Evolutionary conservation across 148 eudicot species (phyloP).

Genomic region (Vaccinium vitisidaea): DNA sequence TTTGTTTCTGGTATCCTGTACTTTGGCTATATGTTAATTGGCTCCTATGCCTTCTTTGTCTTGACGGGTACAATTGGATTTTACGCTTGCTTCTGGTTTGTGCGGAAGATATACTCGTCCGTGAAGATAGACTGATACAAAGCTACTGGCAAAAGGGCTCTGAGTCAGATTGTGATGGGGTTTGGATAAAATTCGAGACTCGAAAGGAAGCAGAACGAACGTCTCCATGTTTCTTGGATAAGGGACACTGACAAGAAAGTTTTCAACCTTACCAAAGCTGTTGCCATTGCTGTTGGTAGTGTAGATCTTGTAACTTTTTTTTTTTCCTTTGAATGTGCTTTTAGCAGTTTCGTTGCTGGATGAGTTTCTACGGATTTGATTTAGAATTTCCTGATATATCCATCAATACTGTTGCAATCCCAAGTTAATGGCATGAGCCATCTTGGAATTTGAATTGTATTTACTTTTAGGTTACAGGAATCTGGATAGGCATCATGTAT

Average conservation of each 20-base stretch:
- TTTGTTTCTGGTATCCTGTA: constrained; percentile 41
- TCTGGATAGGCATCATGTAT: neutral
- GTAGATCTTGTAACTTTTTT: neutral
- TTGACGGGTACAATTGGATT: constrained; percentile 44
- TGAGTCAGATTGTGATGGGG: neutral
- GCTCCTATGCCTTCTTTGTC: constrained; percentile 40
- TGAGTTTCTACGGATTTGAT: neutral
- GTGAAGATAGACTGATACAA: constrained; percentile 37
- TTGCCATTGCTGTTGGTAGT: neutral
- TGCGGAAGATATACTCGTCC: constrained; percentile 39
- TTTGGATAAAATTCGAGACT: neutral
- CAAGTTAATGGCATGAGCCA: neutral
- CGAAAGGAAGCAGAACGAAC: constrained; percentile 1
- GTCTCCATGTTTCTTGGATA: neutral
- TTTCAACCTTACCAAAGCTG: neutral
- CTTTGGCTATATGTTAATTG: constrained; percentile 42
- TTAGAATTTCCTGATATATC: neutral
- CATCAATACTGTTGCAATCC: neutral
- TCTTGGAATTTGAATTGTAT: neutral
- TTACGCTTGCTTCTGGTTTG: constrained; percentile 42
- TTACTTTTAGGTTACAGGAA: neutral
- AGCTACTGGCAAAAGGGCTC: neutral
- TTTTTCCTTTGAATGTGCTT: neutral
- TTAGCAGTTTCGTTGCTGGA: neutral
- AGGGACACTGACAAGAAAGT: constrained; percentile 1